These are phyloP conservation scores for Alternaria metachromatica DNA, from an alignment of 2,329 filamentous ascomycete genomes.

Conservation along the genomic window DNA sequence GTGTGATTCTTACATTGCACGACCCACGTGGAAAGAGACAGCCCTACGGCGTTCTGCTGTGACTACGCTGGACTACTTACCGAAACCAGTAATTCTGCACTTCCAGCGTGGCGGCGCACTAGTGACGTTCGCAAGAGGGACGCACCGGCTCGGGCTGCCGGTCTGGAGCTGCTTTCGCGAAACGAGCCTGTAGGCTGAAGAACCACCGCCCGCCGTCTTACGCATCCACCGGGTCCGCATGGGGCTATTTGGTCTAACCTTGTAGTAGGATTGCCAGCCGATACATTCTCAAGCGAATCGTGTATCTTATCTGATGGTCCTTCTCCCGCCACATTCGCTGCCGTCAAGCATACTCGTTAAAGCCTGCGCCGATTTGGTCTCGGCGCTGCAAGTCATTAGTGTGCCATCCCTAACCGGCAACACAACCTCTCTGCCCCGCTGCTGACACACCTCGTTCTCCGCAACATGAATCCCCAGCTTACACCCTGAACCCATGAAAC, in stretches of 20 bases:
- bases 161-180: background rate
- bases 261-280: slow-evolving; percentile 11
- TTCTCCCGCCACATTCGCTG: slow-evolving; percentile 1
- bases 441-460: slow-evolving; percentile 25
- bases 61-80: slow-evolving; percentile 7
- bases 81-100: slow-evolving; percentile 6
- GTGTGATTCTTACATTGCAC: background rate
- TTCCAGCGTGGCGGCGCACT: background rate
- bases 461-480: slow-evolving; percentile 16
- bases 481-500: background rate
- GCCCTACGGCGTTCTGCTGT: background rate
- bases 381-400: slow-evolving; percentile 10
- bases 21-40: background rate
- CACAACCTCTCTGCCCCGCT: slow-evolving; percentile 15
- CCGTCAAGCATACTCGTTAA: slow-evolving; percentile 1
- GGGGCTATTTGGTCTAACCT: slow-evolving; percentile 4
- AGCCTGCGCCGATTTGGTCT: background rate
- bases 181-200: background rate
- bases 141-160: background rate
- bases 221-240: slow-evolving; percentile 9
- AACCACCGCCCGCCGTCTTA: background rate
- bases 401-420: slow-evolving; percentile 12
- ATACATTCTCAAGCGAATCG: slow-evolving; percentile 25
- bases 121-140: slow-evolving; percentile 1
- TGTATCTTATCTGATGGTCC: slow-evolving; percentile 14